These are phyloP conservation scores for Hydnum rufescens DNA, from an alignment of 768 basidiomycete genomes.

Conservation along the genomic window DNA sequence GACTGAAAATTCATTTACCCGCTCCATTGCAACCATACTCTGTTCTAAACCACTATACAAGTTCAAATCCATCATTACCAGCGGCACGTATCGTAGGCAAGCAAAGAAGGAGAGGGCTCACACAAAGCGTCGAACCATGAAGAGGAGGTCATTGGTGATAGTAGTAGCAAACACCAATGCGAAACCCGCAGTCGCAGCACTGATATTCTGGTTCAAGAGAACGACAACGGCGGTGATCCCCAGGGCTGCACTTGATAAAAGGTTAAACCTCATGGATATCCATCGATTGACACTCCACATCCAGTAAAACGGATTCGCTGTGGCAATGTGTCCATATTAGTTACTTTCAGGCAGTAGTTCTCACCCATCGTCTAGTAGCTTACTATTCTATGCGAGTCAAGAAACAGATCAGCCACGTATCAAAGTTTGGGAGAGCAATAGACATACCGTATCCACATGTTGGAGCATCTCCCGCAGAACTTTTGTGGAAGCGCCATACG, in stretches of 20 bases:
- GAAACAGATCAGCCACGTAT: not conserved
- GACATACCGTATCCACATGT: conserved; percentile 55
- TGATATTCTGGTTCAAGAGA: conserved; percentile 47
- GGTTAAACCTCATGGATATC: conserved; percentile 73
- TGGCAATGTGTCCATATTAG: too few relatives aligned
- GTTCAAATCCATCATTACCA: not conserved
- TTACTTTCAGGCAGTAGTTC: too few relatives aligned
- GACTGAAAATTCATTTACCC: conserved; percentile 82
- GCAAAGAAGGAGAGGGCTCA: not conserved
- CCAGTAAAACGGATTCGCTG: conserved; percentile 70
- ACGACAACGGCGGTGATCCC: conserved; percentile 52
- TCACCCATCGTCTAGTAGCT: too few relatives aligned
- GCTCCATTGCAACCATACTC: conserved; percentile 65
- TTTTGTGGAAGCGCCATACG: conserved; percentile 77
- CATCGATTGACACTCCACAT: conserved; percentile 79
- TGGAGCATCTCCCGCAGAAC: conserved; percentile 70
- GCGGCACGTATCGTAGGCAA: not conserved
- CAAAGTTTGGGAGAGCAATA: not conserved
- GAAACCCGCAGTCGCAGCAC: conserved; percentile 71
- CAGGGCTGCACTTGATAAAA: conserved; percentile 51
- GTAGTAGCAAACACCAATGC: conserved; percentile 67
- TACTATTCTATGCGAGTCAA: conserved; percentile 3
- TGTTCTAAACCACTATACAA: conserved; percentile 45
- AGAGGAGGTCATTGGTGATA: conserved; percentile 43
- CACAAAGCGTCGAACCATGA: conserved; percentile 15